Evolutionary conservation across 1,139 yeast species (phyloP).

Genomic region (Pichia sp.): DNA sequence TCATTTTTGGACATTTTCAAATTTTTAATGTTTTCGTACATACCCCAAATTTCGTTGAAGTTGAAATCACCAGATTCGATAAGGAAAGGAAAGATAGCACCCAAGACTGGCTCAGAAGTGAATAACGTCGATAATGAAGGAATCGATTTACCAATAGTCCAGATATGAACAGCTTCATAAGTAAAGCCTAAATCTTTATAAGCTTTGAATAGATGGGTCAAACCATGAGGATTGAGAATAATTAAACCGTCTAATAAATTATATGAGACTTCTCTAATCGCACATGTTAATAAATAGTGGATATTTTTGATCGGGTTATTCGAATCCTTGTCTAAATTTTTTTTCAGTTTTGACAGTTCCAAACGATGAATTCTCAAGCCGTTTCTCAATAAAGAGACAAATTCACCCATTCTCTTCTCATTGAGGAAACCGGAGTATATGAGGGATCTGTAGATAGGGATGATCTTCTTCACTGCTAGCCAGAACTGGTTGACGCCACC

Average conservation of each 20-base stretch:
- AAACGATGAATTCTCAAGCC: slow-evolving; percentile 45
- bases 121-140: slow-evolving; percentile 27
- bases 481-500: slow-evolving; percentile 34
- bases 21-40: slow-evolving; percentile 39
- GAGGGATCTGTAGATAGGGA: slow-evolving; percentile 40
- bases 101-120: slow-evolving; percentile 51
- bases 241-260: slow-evolving; percentile 42
- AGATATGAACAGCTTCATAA: slow-evolving; percentile 47
- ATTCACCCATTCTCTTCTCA: slow-evolving; percentile 37
- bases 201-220: slow-evolving; percentile 52
- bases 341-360: slow-evolving; percentile 42
- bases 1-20: slow-evolving; percentile 28
- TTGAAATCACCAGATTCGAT: slow-evolving; percentile 54
- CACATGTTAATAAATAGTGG: slow-evolving; percentile 39
- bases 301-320: slow-evolving; percentile 45
- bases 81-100: slow-evolving; percentile 65
- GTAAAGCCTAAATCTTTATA: slow-evolving; percentile 47
- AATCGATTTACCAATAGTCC: slow-evolving; percentile 39
- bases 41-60: slow-evolving; percentile 51
- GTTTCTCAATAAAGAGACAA: slow-evolving; percentile 42
- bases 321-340: slow-evolving; percentile 50
- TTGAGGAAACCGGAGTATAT: slow-evolving; percentile 37
- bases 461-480: slow-evolving; percentile 41
- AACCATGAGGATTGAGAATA: slow-evolving; percentile 43
- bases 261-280: slow-evolving; percentile 43